phyloP scores from a whole-genome alignment of 176 grass and related monocot genomes.

The Microstegium vimineum region DNA sequence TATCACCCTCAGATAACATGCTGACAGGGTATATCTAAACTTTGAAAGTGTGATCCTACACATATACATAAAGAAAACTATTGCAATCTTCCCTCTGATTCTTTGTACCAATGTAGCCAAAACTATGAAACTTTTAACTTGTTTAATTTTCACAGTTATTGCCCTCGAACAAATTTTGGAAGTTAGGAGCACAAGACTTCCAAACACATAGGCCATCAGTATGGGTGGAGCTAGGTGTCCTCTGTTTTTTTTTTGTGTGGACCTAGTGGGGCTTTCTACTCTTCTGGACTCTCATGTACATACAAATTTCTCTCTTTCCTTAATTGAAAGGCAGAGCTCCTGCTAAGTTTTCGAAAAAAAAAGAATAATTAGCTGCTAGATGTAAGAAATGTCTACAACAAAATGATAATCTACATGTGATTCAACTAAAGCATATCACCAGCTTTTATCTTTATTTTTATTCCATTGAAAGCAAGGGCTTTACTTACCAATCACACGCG shows the following conservation, averaged over 20 bases:
- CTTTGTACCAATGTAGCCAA: neutral
- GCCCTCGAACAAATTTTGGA: neutral
- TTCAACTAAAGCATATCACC: constrained; percentile 18
- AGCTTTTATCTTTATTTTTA: constrained; percentile 29
- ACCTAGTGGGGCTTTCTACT: too few relatives aligned
- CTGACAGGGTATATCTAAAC: neutral
- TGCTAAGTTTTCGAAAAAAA: too few relatives aligned
- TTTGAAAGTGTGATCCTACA: neutral
- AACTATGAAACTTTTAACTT: neutral
- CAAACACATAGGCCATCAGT: constrained; percentile 10
- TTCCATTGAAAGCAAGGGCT: neutral
- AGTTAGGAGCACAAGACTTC: constrained; percentile 8
- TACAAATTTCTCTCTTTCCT: too few relatives aligned
- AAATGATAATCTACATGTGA: too few relatives aligned
- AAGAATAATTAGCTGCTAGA: constrained; percentile 19
- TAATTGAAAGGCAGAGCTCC: too few relatives aligned
- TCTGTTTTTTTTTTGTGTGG: too few relatives aligned
- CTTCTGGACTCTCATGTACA: too few relatives aligned
- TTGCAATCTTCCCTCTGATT: neutral
- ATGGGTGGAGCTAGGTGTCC: too few relatives aligned
- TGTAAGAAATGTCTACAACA: constrained; percentile 26
- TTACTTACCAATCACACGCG: neutral
- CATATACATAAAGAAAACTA: neutral
- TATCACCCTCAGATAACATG: neutral
- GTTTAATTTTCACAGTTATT: constrained; percentile 16